A percentile compares a stretch with the other conserved stretches of the same genome.
phyloP scores from a whole-genome alignment of 495 filamentous ascomycete species.

The Penicillium lividum region DNA sequence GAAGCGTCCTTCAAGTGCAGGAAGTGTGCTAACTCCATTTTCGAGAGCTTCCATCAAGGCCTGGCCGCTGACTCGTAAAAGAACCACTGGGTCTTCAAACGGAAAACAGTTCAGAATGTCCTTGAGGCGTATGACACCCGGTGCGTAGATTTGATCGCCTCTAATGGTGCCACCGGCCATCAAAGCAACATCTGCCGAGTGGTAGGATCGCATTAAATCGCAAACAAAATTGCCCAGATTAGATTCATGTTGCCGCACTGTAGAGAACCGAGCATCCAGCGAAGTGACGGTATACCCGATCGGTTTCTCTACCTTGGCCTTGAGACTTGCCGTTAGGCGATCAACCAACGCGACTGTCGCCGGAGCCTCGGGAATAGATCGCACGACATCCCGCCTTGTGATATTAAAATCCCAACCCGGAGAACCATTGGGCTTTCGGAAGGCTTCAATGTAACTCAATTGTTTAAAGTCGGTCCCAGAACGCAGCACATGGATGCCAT shows the following conservation, averaged over 20 bases:
- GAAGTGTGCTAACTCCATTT: conserved; percentile 76
- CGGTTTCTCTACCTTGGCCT: conserved; percentile 75
- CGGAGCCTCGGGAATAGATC: conserved; percentile 61
- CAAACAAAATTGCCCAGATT: conserved; percentile 89
- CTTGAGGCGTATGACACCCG: conserved; percentile 71
- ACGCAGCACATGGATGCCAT: conserved; percentile 75
- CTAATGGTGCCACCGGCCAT: conserved; percentile 90
- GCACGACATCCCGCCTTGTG: conserved; percentile 67
- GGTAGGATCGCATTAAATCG: conserved; percentile 85
- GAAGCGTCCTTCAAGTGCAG: conserved; percentile 73
- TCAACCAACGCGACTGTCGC: conserved; percentile 59
- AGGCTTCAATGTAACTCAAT: conserved; percentile 80
- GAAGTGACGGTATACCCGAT: conserved; percentile 78
- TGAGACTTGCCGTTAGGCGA: conserved; percentile 67
- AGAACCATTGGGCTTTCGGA: conserved; percentile 44
- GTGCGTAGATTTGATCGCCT: conserved; percentile 85
- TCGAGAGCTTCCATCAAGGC: conserved; percentile 75
- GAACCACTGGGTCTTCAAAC: conserved; percentile 87
- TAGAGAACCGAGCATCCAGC: conserved; percentile 82
- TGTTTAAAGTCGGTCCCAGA: conserved; percentile 91
- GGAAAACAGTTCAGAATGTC: conserved; percentile 84
- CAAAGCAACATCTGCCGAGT: conserved; percentile 74
- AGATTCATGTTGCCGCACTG: conserved; percentile 72
- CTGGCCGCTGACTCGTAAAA: conserved; percentile 65
- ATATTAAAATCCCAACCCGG: conserved; percentile 77